A percentile compares a stretch with the other conserved stretches of the same genome.
These are phyloP conservation scores for Gorgonomyces haynaldii DNA, from an alignment of 192 early-diverging fungal genomes.

Conservation along the genomic window DNA sequence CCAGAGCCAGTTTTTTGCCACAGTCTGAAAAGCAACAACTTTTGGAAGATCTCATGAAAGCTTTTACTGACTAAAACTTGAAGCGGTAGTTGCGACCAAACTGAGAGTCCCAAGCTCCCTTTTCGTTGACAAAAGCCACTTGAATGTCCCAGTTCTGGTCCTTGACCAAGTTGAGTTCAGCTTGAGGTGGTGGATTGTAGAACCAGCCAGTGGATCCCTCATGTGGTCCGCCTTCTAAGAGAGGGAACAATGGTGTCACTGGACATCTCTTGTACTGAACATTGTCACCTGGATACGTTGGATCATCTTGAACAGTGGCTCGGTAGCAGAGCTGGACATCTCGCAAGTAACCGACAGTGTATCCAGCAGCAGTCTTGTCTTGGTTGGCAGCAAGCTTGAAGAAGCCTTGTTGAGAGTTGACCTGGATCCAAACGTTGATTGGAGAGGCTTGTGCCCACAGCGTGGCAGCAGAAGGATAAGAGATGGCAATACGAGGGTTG, in stretches of 20 bases:
- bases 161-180: background rate
- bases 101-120: slow-evolving; percentile 8
- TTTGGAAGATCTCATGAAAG: too few relatives aligned
- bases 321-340: slow-evolving; percentile 8
- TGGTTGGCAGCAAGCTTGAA: background rate
- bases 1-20: too few relatives aligned
- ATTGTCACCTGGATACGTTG: background rate
- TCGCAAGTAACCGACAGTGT: background rate
- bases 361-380: background rate
- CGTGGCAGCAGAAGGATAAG: background rate
- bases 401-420: background rate
- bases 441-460: slow-evolving; percentile 7
- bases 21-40: too few relatives aligned
- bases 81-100: slow-evolving; percentile 8
- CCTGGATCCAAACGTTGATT: background rate
- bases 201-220: background rate
- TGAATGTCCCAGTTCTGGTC: slow-evolving; percentile 4
- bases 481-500: background rate
- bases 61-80: slow-evolving; percentile 1
- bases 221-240: background rate
- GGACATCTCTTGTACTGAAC: slow-evolving; percentile 4
- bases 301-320: background rate
- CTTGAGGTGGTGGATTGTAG: background rate
- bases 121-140: slow-evolving; percentile 6
- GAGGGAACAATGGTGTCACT: background rate